Conservation (phyloP, 352 stramenopile genomes). For the Lagenidium sp. region DNA sequence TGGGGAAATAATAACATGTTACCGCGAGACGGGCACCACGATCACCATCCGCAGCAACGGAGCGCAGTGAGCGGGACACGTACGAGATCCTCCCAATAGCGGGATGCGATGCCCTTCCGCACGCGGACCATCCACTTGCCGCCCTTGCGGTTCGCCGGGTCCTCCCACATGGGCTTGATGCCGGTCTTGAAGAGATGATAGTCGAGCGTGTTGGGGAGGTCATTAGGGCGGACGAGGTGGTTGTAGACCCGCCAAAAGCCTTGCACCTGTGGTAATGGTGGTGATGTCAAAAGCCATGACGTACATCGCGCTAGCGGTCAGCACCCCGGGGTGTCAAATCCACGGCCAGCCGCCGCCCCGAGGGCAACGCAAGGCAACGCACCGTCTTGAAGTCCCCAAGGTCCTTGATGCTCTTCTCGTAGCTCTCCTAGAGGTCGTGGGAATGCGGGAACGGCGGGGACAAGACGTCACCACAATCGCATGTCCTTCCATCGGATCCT, state of each 20-base stretch:
- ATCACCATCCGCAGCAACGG: no score
- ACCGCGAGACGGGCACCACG: no score
- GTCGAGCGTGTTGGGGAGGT: slow-evolving; percentile 87
- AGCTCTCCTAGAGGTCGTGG: slow-evolving; percentile 61
- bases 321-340: no score
- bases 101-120: slow-evolving; percentile 86
- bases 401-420: slow-evolving; percentile 93
- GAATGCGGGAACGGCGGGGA: not conserved
- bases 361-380: slow-evolving; percentile 1
- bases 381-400: slow-evolving; percentile 89
- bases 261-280: slow-evolving; percentile 60
- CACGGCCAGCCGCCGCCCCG: no score
- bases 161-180: slow-evolving; percentile 94
- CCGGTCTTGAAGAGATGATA: slow-evolving; percentile 92
- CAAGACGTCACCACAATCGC: not conserved
- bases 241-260: slow-evolving; percentile 93
- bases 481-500: not conserved
- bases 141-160: slow-evolving; percentile 83
- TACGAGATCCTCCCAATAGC: slow-evolving; percentile 91
- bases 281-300: no score
- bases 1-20: no score
- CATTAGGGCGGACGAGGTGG: slow-evolving; percentile 86
- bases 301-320: no score
- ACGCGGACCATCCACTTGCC: slow-evolving; percentile 92
- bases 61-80: no score